Evolutionary conservation across 2,329 filamentous ascomycete species (phyloP).

Genomic region (Colletotrichum theobromicola): DNA sequence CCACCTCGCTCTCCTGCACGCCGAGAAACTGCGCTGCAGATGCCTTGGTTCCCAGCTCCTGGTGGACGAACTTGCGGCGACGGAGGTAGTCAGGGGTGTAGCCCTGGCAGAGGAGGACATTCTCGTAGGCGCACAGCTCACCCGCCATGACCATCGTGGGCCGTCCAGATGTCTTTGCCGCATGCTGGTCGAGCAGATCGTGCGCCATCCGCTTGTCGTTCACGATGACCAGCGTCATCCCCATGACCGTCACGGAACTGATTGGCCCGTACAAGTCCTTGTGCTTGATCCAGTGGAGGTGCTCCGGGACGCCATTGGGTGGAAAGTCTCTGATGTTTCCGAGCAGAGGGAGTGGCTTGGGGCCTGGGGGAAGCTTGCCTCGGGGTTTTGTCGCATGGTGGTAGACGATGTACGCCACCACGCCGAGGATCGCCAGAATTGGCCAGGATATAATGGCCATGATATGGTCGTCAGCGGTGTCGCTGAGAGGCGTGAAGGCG

Average conservation of each 20-base stretch:
- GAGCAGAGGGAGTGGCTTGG: constrained; percentile 49
- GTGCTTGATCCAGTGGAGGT: constrained; percentile 44
- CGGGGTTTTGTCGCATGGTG: neutral
- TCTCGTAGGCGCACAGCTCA: constrained; percentile 30
- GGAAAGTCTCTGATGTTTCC: constrained; percentile 58
- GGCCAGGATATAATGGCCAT: neutral
- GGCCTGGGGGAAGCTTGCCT: constrained; percentile 50
- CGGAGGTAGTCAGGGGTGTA: constrained; percentile 27
- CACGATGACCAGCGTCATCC: constrained; percentile 43
- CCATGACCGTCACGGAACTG: constrained; percentile 44
- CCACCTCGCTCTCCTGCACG: constrained; percentile 13
- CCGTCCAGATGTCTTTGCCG: constrained; percentile 35
- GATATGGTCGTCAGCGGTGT: neutral
- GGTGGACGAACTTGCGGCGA: constrained; percentile 31
- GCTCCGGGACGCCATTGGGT: constrained; percentile 35
- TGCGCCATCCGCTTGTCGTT: constrained; percentile 39
- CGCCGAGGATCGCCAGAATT: neutral
- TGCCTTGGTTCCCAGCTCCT: constrained; percentile 31
- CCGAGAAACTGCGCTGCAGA: constrained; percentile 21
- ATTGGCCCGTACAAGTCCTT: constrained; percentile 42
- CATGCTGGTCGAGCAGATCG: constrained; percentile 41
- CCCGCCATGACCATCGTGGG: constrained; percentile 31
- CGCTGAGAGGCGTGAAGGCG: neutral
- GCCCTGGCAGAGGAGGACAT: constrained; percentile 23
- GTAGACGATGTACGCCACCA: neutral